Evolutionary conservation across 129 eudicot genomes (phyloP).

Genomic region (Flaveria robusta): DNA sequence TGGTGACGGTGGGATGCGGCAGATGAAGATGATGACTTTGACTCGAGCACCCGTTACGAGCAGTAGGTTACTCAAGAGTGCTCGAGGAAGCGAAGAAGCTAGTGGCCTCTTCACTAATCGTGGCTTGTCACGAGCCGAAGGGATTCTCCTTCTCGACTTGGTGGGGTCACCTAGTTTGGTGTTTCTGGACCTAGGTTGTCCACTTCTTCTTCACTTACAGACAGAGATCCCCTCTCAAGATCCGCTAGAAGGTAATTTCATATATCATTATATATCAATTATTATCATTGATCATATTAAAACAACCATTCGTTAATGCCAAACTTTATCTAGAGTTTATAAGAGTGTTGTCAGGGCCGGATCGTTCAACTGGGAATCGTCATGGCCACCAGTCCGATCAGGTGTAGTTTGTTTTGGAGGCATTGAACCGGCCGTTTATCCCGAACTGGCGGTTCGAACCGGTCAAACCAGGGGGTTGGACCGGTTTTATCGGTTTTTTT

Average conservation of each 20-base stretch:
- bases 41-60: conserved; percentile 62
- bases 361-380: too few relatives aligned
- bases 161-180: conserved; percentile 62
- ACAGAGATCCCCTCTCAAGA: conserved; percentile 66
- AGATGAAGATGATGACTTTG: conserved; percentile 48
- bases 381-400: too few relatives aligned
- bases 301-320: not conserved
- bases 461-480: too few relatives aligned
- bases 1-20: conserved; percentile 37
- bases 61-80: conserved; percentile 77
- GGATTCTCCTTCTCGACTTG: conserved; percentile 58
- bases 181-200: conserved; percentile 44
- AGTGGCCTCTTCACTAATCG: conserved; percentile 71
- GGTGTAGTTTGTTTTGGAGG: too few relatives aligned
- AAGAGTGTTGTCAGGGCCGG: too few relatives aligned
- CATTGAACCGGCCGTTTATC: too few relatives aligned
- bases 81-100: conserved; percentile 71
- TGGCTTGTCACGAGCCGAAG: conserved; percentile 41
- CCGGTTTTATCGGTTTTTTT: too few relatives aligned
- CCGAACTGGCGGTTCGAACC: too few relatives aligned
- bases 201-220: conserved; percentile 36
- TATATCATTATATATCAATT: not conserved
- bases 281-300: not conserved
- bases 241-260: conserved; percentile 73
- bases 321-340: too few relatives aligned